A percentile compares a stretch with the other conserved stretches of the same genome.
Evolutionary conservation across 2,329 filamentous ascomycete genomes (phyloP).

Genomic region (Cercospora beticola): DNA sequence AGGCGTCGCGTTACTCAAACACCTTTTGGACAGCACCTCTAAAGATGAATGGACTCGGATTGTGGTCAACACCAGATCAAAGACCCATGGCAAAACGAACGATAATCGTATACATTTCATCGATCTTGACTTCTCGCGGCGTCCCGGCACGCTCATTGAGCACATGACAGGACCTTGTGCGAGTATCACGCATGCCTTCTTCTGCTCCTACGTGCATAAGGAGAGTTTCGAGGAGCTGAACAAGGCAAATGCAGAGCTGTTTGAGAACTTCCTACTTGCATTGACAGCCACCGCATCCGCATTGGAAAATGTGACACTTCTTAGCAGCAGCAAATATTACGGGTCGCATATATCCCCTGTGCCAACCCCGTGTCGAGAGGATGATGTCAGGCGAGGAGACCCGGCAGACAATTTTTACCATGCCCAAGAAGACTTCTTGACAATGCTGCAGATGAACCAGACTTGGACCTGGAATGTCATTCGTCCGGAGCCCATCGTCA

Average conservation of each 20-base stretch:
- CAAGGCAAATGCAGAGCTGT: slow-evolving; percentile 35
- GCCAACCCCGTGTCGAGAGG: slow-evolving; percentile 17
- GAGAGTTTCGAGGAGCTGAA: slow-evolving; percentile 35
- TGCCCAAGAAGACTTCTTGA: slow-evolving; percentile 23
- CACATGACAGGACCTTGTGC: slow-evolving; percentile 27
- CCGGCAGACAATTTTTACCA: slow-evolving; percentile 20
- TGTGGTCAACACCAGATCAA: slow-evolving; percentile 35
- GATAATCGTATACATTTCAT: slow-evolving; percentile 38
- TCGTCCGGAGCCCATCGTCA: slow-evolving; percentile 35
- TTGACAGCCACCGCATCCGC: slow-evolving; percentile 29
- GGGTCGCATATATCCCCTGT: slow-evolving; percentile 15
- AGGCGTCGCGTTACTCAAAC: slow-evolving; percentile 39
- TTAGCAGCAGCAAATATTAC: slow-evolving; percentile 24
- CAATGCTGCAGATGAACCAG: slow-evolving; percentile 30
- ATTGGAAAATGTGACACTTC: slow-evolving; percentile 30
- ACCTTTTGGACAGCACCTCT: slow-evolving; percentile 34
- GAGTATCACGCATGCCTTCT: slow-evolving; percentile 40
- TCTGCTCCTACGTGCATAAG: slow-evolving; percentile 39
- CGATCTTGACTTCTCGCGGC: slow-evolving; percentile 35
- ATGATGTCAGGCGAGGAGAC: slow-evolving; percentile 7
- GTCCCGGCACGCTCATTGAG: slow-evolving; percentile 16
- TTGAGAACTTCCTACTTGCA: slow-evolving; percentile 38
- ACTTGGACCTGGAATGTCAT: slow-evolving; percentile 36
- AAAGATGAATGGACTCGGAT: slow-evolving; percentile 29
- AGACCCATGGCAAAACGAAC: slow-evolving; percentile 25